Evolutionary conservation across 1,139 yeast genomes (phyloP), one percentile per base, ranked within the genome.

Genomic region (Suhomyces anneliseae): DNA sequence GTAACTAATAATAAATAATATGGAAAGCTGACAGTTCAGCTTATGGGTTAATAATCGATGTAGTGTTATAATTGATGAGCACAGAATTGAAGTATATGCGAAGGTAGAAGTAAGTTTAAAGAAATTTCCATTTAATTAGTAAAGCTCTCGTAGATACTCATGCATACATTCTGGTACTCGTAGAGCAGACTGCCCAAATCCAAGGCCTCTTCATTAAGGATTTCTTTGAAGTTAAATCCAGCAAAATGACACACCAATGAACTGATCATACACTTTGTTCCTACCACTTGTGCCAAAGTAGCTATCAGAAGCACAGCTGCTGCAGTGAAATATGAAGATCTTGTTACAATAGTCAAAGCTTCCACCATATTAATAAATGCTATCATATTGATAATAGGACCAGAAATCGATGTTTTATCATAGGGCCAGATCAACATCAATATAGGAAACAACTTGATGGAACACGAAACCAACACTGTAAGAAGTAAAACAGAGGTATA

Each of bases 341-440:
- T 64, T 4, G 87, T 75, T 0, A 82, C 79, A 14, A 83, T 78
- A 35, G 74, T 70, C 38, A 89, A 62, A 0, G 92, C 85, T 58
- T 89, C 96, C 2, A 86, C 68, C 10, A 83, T 74, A 54, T 81
- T 85, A 45, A 86, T 63, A 40, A 79, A 76, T 1, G 89, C 86
- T 5, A 86, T 79, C 15, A 50, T 27, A 48, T 80, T 81, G 29
- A 87, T 85, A 12, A 84, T 71, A 14, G 74, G 72, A 11, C 84
- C 78, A 0, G 89, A 86, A 7, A 85, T 74, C 0, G 87, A 76
- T 7, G 88, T 79, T 35, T 63, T 64, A 59, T 93, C 97, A 60
- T 93, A 93, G 1, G 96, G 93, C 99, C 99, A 93, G 34, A 95
- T 92, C 35, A 93, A 74, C 92, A 92, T 92, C 34, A 93, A 72